Evolutionary conservation across 306 rosid species (phyloP).

Genomic region (Quercus agrifolia): DNA sequence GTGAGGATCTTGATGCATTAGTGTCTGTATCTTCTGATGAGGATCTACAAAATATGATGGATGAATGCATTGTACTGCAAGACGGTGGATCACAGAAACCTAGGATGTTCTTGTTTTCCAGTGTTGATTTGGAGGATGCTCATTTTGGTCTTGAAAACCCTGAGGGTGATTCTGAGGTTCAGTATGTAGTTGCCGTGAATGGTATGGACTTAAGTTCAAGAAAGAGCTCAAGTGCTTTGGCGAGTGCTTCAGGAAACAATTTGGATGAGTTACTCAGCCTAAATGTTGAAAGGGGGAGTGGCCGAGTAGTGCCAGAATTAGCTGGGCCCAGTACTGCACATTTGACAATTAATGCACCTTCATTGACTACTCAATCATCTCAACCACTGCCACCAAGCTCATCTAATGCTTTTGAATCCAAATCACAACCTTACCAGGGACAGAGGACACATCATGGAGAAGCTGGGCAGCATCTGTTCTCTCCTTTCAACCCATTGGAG

Average conservation of each 20-base stretch:
- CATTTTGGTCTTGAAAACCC: slow-evolving; percentile 50
- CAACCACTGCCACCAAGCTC: slow-evolving; percentile 42
- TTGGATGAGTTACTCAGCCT: slow-evolving; percentile 56
- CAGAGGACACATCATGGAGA: slow-evolving; percentile 41
- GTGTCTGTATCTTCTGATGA: slow-evolving; percentile 85
- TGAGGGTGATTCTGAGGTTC: slow-evolving; percentile 71
- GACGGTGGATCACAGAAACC: slow-evolving; percentile 60
- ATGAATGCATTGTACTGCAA: slow-evolving; percentile 59
- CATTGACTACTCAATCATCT: slow-evolving; percentile 39
- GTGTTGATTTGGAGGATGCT: slow-evolving; percentile 65
- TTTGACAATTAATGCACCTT: slow-evolving; percentile 38
- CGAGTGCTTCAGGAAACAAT: slow-evolving; percentile 49
- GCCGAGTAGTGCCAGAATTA: slow-evolving; percentile 35
- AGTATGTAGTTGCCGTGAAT: slow-evolving; percentile 80
- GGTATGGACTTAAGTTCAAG: slow-evolving; percentile 67
- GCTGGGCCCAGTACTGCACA: slow-evolving; percentile 35
- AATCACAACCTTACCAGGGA: slow-evolving; percentile 39
- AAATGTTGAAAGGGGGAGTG: slow-evolving; percentile 48
- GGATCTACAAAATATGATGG: slow-evolving; percentile 90
- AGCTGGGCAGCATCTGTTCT: slow-evolving; percentile 36
- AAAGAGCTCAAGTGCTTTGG: slow-evolving; percentile 52
- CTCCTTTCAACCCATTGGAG: slow-evolving; percentile 23
- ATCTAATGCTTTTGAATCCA: slow-evolving; percentile 48
- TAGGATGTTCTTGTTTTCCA: slow-evolving; percentile 71
- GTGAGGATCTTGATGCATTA: slow-evolving; percentile 92